Evolutionary conservation across 139 green algal genomes (phyloP), one percentile per base, ranked within the genome.

Genomic region (Limnomonas spitsbergensis): DNA sequence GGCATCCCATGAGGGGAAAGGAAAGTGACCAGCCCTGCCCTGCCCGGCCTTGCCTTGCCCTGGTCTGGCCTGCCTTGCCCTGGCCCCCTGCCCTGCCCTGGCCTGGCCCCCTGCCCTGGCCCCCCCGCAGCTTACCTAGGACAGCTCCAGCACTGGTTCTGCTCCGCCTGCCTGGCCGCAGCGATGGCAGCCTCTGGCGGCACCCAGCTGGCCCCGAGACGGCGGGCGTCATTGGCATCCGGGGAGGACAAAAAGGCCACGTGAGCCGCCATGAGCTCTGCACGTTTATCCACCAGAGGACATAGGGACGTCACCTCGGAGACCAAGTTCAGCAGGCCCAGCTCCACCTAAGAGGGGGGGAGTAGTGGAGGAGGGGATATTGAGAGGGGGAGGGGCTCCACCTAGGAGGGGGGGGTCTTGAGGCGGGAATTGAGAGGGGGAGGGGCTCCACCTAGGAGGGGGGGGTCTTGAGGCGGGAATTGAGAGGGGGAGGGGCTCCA

Each of bases 261-360:
- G 79, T 93, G 89, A 40, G 84, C 88, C 1, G 66, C 75, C 47
- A 95, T 73, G 71, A 95, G 89, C 74, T 80, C 80, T 1, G 47
- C 52, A 1, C 85, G 80, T 80, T 88, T 88, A 7, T 52, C 61
- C 2, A 77, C 66, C 53, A 90, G 84, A 0, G 90, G 90, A 69
- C 86, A 90, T 38, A 94, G 88, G 20, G 89, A 83, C 2, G 91
- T 90, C 14, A 94, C 83, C 79, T 95, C 85, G 0, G 90, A 80
- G 32, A 90, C 81, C 2, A 95, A 38, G 14, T 32, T 34, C 20
- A 87, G 75, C 38, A 95, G 83, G 1, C 88, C 88, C 66, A 95
- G 77, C 24, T 54, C 38, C 47, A 89, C 75, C 77, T 84, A 61
- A 3, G 34, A 3, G 6, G 3, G 3, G 4, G 31, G n/a, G 1